phyloP scores from a whole-genome alignment of 192 early-diverging fungal genomes.

The Coemansia sp. region DNA sequence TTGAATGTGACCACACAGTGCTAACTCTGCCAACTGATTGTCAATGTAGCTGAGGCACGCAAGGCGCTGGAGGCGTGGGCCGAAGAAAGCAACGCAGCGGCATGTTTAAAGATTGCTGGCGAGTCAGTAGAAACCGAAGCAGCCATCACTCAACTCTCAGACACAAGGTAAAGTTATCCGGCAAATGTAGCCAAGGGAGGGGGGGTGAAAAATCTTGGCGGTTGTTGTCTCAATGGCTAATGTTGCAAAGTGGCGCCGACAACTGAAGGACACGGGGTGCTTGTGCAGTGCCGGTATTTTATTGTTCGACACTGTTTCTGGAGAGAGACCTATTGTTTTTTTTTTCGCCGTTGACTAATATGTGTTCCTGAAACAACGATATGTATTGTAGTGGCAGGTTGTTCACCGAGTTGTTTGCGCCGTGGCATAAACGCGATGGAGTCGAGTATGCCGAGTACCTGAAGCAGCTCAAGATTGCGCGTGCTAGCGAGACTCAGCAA shows the following conservation, averaged over 20 bases:
- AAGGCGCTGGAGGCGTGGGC: constrained; percentile 20
- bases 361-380: not conserved
- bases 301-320: not conserved
- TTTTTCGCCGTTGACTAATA: not conserved
- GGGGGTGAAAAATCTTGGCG: not conserved
- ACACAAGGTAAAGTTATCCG: constrained; percentile 24
- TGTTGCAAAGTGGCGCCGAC: not conserved
- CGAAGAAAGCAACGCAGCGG: constrained; percentile 7
- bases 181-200: not conserved
- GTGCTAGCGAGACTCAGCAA: constrained; percentile 29
- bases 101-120: constrained; percentile 7
- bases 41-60: constrained; percentile 8
- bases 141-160: constrained; percentile 24
- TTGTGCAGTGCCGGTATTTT: not conserved
- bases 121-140: constrained; percentile 25
- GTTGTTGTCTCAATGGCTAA: not conserved
- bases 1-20: not conserved
- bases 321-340: not conserved
- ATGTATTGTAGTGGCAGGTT: constrained; percentile 37
- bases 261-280: constrained; percentile 5
- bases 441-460: constrained; percentile 36
- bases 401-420: constrained; percentile 46
- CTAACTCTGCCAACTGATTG: not conserved
- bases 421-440: constrained; percentile 46
- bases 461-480: constrained; percentile 43